Percentiles rank a stretch among this genome's conserved stretches.
Evolutionary conservation across 2,329 filamentous ascomycete species (phyloP).

Genomic region (Xylariales sp.): DNA sequence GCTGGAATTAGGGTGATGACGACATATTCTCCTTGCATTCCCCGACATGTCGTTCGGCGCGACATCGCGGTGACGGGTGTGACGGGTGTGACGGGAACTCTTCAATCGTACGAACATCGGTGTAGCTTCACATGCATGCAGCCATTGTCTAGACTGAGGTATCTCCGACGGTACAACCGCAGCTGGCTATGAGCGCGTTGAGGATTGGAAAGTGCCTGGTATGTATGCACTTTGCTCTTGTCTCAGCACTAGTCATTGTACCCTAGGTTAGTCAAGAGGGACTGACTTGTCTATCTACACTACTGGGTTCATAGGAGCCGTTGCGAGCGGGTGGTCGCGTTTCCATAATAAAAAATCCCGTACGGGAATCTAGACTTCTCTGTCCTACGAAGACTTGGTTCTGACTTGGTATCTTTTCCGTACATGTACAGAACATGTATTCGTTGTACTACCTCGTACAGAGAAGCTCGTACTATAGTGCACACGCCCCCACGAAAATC

Average conservation of each 20-base stretch:
- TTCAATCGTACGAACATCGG: too few species aligned
- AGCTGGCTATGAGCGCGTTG: neutral
- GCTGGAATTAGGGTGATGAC: conserved; percentile 1
- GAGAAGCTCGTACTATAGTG: neutral
- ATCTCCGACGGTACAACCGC: neutral
- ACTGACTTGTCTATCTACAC: neutral
- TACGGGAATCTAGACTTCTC: neutral
- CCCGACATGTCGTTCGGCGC: neutral
- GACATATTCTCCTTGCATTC: conserved; percentile 4
- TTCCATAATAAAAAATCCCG: neutral
- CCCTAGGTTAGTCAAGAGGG: neutral
- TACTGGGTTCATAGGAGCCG: neutral
- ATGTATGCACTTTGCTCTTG: too few species aligned
- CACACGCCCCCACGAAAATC: too few species aligned
- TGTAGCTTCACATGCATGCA: neutral
- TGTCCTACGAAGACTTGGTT: neutral
- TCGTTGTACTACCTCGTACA: neutral
- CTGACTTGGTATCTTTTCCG: neutral
- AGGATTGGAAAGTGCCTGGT: too few species aligned
- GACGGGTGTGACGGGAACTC: too few species aligned
- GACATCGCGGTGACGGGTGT: neutral
- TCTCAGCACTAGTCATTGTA: too few species aligned
- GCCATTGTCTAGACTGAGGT: neutral
- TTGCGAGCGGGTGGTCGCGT: neutral
- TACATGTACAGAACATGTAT: neutral